Percentiles rank a stretch among this genome's conserved stretches.
These are phyloP conservation scores for Austroboletus eburneus DNA, from an alignment of 768 basidiomycete genomes.

Conservation along the genomic window DNA sequence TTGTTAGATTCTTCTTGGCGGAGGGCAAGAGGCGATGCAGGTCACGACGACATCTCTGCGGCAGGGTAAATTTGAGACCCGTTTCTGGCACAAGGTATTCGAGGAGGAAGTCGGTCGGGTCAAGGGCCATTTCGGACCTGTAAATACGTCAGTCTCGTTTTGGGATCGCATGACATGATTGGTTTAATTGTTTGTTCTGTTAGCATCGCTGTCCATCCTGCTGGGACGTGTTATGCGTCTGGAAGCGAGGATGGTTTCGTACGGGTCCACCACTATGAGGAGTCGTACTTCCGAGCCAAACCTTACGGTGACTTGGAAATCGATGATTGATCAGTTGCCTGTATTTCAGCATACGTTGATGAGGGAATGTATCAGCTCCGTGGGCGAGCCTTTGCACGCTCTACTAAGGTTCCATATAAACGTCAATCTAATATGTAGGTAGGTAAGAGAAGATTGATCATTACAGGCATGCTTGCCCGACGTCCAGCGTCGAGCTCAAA, in stretches of 20 bases:
- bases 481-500: slow-evolving; percentile 7
- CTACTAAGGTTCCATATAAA: too few relatives aligned
- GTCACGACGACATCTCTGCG: slow-evolving; percentile 93
- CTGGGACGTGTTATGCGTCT: slow-evolving; percentile 84
- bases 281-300: slow-evolving; percentile 87
- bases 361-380: slow-evolving; percentile 11
- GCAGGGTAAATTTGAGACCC: slow-evolving; percentile 96
- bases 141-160: slow-evolving; percentile 79
- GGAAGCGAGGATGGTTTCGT: slow-evolving; percentile 97
- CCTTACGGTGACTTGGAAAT: slow-evolving; percentile 90
- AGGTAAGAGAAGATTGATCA: neutral
- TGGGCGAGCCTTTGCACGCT: neutral
- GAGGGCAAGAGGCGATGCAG: slow-evolving; percentile 96
- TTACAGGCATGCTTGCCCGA: too few relatives aligned
- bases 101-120: slow-evolving; percentile 97
- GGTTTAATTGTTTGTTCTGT: slow-evolving; percentile 4
- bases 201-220: slow-evolving; percentile 91
- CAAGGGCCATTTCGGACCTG: slow-evolving; percentile 95
- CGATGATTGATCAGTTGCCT: slow-evolving; percentile 41
- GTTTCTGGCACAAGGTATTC: slow-evolving; percentile 97
- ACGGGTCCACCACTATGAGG: slow-evolving; percentile 90
- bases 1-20: slow-evolving; percentile 78
- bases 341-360: slow-evolving; percentile 6
- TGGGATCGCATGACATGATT: neutral
- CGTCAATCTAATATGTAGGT: neutral